phyloP scores from a whole-genome alignment of 139 green algal genomes.

The Asterochloris sp. region DNA sequence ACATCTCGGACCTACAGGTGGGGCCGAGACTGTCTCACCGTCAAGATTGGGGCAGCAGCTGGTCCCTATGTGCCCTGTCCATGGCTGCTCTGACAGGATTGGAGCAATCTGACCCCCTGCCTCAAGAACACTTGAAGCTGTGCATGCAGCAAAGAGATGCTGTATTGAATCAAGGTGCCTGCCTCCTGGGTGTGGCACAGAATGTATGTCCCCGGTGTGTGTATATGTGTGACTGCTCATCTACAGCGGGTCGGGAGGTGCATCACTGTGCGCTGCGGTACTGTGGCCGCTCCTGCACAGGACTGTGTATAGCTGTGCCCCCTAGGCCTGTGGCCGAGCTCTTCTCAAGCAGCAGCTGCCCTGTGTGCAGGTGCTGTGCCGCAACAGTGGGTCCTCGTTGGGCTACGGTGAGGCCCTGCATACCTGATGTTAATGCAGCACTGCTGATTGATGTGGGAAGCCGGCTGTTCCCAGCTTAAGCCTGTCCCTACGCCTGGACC shows the following conservation, averaged over 20 bases:
- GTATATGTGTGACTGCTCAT: background rate
- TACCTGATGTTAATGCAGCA: no score
- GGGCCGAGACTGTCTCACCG: background rate
- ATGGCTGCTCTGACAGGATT: background rate
- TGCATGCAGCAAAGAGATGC: background rate
- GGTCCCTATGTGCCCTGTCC: background rate
- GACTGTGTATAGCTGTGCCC: background rate
- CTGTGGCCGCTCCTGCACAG: background rate
- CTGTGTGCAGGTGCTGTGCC: constrained; percentile 36
- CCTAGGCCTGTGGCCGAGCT: background rate
- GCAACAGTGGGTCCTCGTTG: constrained; percentile 20
- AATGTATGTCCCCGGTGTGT: background rate
- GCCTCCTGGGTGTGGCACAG: background rate
- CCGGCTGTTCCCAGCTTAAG: no score
- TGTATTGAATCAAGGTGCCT: background rate
- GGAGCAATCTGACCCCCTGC: background rate
- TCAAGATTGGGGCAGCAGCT: background rate
- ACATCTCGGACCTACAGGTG: constrained; percentile 58
- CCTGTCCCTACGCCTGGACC: no score
- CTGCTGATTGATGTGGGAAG: no score
- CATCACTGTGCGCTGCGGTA: background rate
- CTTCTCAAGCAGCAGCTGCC: background rate
- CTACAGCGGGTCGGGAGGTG: background rate
- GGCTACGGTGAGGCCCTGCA: constrained; percentile 11
- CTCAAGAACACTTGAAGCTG: background rate